Evolutionary conservation across 2,329 filamentous ascomycete species (phyloP).

Genomic region (Penicillium italicum): DNA sequence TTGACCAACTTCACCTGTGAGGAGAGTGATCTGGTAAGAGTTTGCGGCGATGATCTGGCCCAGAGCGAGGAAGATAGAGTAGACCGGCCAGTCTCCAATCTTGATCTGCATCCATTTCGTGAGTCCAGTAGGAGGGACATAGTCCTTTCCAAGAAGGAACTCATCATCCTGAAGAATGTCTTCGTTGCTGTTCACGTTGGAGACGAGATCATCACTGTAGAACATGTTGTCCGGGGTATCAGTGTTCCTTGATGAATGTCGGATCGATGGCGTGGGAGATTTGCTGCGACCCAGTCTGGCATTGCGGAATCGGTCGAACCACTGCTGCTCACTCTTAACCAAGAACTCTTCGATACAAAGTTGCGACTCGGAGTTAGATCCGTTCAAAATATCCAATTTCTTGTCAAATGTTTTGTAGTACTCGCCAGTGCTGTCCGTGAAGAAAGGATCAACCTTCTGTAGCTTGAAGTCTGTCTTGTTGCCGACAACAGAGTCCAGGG

Average conservation of each 20-base stretch:
- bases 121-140: slow-evolving; percentile 55
- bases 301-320: slow-evolving; percentile 58
- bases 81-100: slow-evolving; percentile 62
- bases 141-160: slow-evolving; percentile 57
- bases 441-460: slow-evolving; percentile 65
- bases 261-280: slow-evolving; percentile 38
- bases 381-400: slow-evolving; percentile 53
- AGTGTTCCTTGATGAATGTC: slow-evolving; percentile 29
- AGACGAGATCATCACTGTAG: slow-evolving; percentile 36
- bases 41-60: slow-evolving; percentile 63
- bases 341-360: slow-evolving; percentile 65
- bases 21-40: slow-evolving; percentile 65
- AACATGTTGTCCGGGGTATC: slow-evolving; percentile 39
- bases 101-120: slow-evolving; percentile 55
- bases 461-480: slow-evolving; percentile 60
- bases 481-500: slow-evolving; percentile 56
- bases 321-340: slow-evolving; percentile 64
- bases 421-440: slow-evolving; percentile 61
- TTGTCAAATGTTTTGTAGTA: slow-evolving; percentile 59
- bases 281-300: slow-evolving; percentile 54
- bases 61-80: slow-evolving; percentile 59
- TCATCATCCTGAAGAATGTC: slow-evolving; percentile 44
- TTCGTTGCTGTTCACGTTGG: slow-evolving; percentile 33
- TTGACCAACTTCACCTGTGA: slow-evolving; percentile 63
- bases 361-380: slow-evolving; percentile 54